Base-by-base conservation (phyloP, 2,329 filamentous ascomycete genomes). In the Calonectria crousiana region DNA sequence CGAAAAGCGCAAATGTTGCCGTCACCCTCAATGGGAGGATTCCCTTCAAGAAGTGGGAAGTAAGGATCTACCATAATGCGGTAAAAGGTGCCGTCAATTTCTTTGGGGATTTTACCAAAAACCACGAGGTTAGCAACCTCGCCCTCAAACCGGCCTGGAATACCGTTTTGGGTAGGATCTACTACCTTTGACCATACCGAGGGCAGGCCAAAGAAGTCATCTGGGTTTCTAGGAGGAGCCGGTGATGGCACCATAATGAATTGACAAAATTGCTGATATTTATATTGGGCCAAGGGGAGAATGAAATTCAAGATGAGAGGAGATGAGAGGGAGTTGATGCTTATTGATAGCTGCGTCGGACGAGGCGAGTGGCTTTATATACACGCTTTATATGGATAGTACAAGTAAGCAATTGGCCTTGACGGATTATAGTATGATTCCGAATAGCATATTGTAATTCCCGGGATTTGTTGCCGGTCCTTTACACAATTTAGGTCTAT, bases 31-130 rank as follows among this genome's bases (percentile, higher is more conserved):
- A 60, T 60, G 3, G 53, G 53, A 38, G 53, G 53, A 38, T 60
- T 60, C 38, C 53, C 53, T 38, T 60, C 53, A n/a, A 26, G 10
- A 4, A 60, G 53, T 4, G 53, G 53, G 23, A 60, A 60, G 53
- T 60, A 60, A 60, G 53, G 53, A 18, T 60, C 53, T n/a, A 60
- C 53, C 53, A 60, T 60, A 13, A 60, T 60, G 32, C 53, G 53
- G 10, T 60, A 60, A 26, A 60, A 60, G 5, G 53, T 60, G 6
- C 53, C 53, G 4, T 60, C 32, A 18, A 60, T 60, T 32, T 60
- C 53, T 36, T 60, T 60, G 34, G 53, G 53, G 5, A 60, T 60
- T 26, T 60, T 34, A 14, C 53, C 53, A 60, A 60, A 60, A 4
- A 60, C 53, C 36, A 60, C 53, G 8, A 60, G 53, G 6, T 60